phyloP scores from a whole-genome alignment of 768 basidiomycete species.

The Leucocoprinus sp. region DNA sequence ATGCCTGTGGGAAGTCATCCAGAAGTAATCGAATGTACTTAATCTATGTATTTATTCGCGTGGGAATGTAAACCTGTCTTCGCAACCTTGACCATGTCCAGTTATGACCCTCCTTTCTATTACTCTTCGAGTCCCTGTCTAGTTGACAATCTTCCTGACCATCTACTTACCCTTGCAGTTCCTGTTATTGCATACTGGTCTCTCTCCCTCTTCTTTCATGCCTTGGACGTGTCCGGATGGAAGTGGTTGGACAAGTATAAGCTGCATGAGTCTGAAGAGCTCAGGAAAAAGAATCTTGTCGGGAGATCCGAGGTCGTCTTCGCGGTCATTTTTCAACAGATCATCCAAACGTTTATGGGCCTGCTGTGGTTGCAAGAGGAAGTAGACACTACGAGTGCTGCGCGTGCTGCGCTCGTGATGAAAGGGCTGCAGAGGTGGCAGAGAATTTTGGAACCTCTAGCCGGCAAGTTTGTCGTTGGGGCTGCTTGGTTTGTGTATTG shows the following conservation, averaged over 20 bases:
- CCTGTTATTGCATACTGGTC: slow-evolving; percentile 85
- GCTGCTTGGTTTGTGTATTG: slow-evolving; percentile 71
- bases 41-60: too few species aligned
- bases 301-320: slow-evolving; percentile 62
- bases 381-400: slow-evolving; percentile 8
- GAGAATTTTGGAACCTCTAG: slow-evolving; percentile 2
- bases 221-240: slow-evolving; percentile 70
- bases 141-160: slow-evolving; percentile 58
- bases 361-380: slow-evolving; percentile 53
- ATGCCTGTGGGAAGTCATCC: too few species aligned
- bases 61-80: slow-evolving; percentile 13
- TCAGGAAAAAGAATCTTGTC: slow-evolving; percentile 65
- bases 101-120: slow-evolving; percentile 40
- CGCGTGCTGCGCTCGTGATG: background rate
- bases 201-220: slow-evolving; percentile 71
- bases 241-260: slow-evolving; percentile 75
- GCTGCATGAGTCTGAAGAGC: slow-evolving; percentile 83
- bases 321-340: slow-evolving; percentile 83
- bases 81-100: background rate
- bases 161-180: slow-evolving; percentile 57
- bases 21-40: too few species aligned
- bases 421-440: slow-evolving; percentile 6
- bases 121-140: slow-evolving; percentile 36
- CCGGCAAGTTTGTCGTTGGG: slow-evolving; percentile 16
- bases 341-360: slow-evolving; percentile 75